Percentiles rank a stretch among this genome's conserved stretches.
Conservation (phyloP, 306 rosid genomes). For the Acmispon strigosus region DNA sequence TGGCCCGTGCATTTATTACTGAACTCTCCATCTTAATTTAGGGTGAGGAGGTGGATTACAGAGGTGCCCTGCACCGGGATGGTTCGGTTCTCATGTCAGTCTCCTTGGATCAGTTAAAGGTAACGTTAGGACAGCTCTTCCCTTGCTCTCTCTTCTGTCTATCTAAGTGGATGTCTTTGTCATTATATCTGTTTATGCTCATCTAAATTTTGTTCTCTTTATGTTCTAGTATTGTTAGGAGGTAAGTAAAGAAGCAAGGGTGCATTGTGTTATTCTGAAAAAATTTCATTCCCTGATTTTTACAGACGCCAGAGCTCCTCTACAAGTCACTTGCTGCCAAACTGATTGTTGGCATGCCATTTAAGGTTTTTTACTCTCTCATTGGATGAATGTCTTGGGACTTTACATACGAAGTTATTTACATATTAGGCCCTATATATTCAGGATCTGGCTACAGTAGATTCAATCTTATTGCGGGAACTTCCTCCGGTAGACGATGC, state of each 20-base stretch:
- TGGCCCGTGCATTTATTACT: not conserved
- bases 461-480: slow-evolving; percentile 83
- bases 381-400: slow-evolving; percentile 18
- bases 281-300: slow-evolving; percentile 9
- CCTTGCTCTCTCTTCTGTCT: slow-evolving; percentile 3
- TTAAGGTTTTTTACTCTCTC: slow-evolving; percentile 57
- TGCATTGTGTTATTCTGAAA: not conserved
- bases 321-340: slow-evolving; percentile 92
- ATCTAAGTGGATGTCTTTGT: not conserved
- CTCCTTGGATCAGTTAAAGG: slow-evolving; percentile 84
- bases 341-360: slow-evolving; percentile 93
- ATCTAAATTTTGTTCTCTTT: not conserved
- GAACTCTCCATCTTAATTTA: slow-evolving; percentile 26
- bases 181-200: not conserved
- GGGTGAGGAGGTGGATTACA: slow-evolving; percentile 97
- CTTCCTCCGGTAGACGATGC: slow-evolving; percentile 77
- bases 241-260: not conserved
- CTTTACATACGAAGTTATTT: slow-evolving; percentile 19
- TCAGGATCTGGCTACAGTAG: slow-evolving; percentile 98
- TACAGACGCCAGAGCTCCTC: slow-evolving; percentile 75
- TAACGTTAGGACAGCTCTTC: slow-evolving; percentile 20
- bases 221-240: not conserved
- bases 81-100: slow-evolving; percentile 98
- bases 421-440: slow-evolving; percentile 18
- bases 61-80: slow-evolving; percentile 91